Evolutionary conservation across 2,329 filamentous ascomycete species (phyloP), one percentile per base, ranked within the genome.

Genomic region (Aspergillus tubingensis): DNA sequence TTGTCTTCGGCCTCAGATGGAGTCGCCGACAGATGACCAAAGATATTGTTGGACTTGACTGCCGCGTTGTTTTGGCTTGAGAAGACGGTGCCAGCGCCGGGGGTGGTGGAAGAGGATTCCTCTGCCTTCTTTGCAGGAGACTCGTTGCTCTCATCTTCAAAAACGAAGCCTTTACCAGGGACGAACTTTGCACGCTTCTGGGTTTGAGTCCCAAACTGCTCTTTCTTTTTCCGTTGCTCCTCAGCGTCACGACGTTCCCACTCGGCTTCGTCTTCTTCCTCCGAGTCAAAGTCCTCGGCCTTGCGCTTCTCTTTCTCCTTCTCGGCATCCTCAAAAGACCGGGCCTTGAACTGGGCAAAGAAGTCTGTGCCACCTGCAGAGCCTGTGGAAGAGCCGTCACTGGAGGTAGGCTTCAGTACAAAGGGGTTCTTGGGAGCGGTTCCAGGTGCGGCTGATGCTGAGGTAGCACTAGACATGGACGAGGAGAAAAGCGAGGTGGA

Each of bases 271-370:
- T 83, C 79, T 44, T 83, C 81, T 57, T 82, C 80, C 13, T 83
- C 82, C 7, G 81, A 82, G 63, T 83, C 81, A 61, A 80, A 82
- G 21, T 83, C 80, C 54, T 82, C 80, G 3, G 75, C 79, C 68
- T 81, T 82, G 53, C 80, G 78, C 68, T 81, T 81, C 57, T 74
- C 76, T 59, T 78, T 80, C 49, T 79, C 79, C 50, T 78, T 75
- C 48, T 79, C 77, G 51, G 76, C 75, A 32, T 72, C 70, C 54
- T 77, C 72, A 19, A 77, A 74, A 5, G 80, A 72, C 56, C 72
- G 61, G 32, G 72, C 65, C 50, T 75, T 74, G 62, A 82, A 82
- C 7, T 80, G 73, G 17, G 73, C 72, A 55, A 80, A 69, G 65
- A 82, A 81, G 59, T 78, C 72, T 5, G 67, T 67, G 11, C 60